A percentile compares a stretch with the other conserved stretches of the same genome.
phyloP scores from a whole-genome alignment of 345 rosid species.

The rapeseed (Brassica napus) region Da-Ae NC_063434.1:4908001-4908500 shows the following conservation, averaged over 20 bases:
- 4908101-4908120: slow-evolving; percentile 40
- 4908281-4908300: not conserved
- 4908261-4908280: slow-evolving; percentile 4
- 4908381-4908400: slow-evolving; percentile 70
- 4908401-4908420: slow-evolving; percentile 80
- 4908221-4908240: slow-evolving; percentile 71
- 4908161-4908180: slow-evolving; percentile 76
- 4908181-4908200: slow-evolving; percentile 82
- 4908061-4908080: slow-evolving; percentile 69
- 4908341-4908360: slow-evolving; percentile 86
- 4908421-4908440: slow-evolving; percentile 75
- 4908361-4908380: slow-evolving; percentile 78
- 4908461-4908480: slow-evolving; percentile 42
- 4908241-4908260: slow-evolving; percentile 27
- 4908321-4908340: slow-evolving; percentile 84
- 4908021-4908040: slow-evolving; percentile 76
- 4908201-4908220: slow-evolving; percentile 73
- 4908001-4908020: slow-evolving; percentile 47
- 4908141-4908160: slow-evolving; percentile 3
- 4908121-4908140: slow-evolving; percentile 8
- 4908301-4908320: slow-evolving; percentile 59
- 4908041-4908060: slow-evolving; percentile 68
- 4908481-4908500: slow-evolving; percentile 25
- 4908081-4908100: slow-evolving; percentile 81
- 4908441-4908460: slow-evolving; percentile 76